Percentiles rank a stretch among this genome's conserved stretches.
Conservation (phyloP, 352 stramenopile genomes). For the Globisporangium irregulare region DNA sequence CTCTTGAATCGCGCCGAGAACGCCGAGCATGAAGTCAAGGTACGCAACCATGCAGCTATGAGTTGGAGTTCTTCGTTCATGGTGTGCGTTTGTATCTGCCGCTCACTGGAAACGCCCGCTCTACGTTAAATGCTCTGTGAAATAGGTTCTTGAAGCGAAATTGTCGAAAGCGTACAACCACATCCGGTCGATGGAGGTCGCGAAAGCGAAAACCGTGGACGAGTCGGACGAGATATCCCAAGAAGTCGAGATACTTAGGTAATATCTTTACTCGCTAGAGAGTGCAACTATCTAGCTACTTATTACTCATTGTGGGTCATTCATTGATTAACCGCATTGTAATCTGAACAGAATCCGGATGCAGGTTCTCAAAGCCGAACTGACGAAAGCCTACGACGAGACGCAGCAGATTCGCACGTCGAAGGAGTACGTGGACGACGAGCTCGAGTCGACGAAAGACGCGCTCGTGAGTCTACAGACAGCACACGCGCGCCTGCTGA, state of each 20-base stretch:
- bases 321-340: background rate
- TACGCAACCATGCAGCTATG: background rate
- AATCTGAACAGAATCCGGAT: conserved; percentile 16
- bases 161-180: conserved; percentile 29
- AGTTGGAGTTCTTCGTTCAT: background rate
- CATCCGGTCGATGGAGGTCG: conserved; percentile 39
- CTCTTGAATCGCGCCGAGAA: conserved; percentile 35
- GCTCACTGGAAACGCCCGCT: background rate
- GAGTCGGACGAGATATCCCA: conserved; percentile 34
- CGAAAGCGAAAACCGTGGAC: conserved; percentile 29
- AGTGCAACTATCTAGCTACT: too few species aligned
- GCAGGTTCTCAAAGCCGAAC: conserved; percentile 21
- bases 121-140: background rate
- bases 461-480: conserved; percentile 15
- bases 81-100: background rate
- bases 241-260: conserved; percentile 26
- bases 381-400: conserved; percentile 22
- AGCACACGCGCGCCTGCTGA: conserved; percentile 16
- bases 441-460: conserved; percentile 17
- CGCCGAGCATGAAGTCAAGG: conserved; percentile 41
- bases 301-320: too few species aligned
- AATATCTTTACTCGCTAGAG: background rate
- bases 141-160: conserved; percentile 31
- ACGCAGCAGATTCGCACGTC: conserved; percentile 13
- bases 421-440: conserved; percentile 25